phyloP scores from a whole-genome alignment of 1,139 yeast genomes.

The Protomyces inundatus region DNA sequence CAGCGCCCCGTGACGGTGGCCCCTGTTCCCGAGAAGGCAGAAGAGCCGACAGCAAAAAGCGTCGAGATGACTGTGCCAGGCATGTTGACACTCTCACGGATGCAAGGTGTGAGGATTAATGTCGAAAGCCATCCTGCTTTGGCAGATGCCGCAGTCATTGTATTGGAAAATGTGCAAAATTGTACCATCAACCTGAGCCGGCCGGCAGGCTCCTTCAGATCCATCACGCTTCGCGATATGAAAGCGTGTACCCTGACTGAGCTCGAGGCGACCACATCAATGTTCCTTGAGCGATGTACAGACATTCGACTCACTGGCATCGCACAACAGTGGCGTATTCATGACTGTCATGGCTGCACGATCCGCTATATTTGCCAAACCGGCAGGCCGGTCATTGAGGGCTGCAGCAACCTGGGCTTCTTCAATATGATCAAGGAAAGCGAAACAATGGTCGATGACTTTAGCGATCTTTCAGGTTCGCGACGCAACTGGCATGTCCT shows the following conservation, averaged over 20 bases:
- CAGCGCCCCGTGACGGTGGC: not conserved
- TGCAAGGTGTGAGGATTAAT: not conserved
- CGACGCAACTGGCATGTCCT: slow-evolving; percentile 16
- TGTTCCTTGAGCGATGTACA: slow-evolving; percentile 6
- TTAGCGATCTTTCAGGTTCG: slow-evolving; percentile 12
- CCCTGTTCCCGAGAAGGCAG: not conserved
- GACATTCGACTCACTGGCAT: not conserved
- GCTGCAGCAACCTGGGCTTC: slow-evolving; percentile 3
- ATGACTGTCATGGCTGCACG: not conserved
- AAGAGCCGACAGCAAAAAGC: not conserved
- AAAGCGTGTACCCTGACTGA: not conserved
- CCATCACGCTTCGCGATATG: slow-evolving; percentile 10
- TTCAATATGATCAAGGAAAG: not conserved
- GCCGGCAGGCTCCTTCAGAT: not conserved
- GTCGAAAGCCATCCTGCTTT: not conserved
- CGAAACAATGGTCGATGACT: slow-evolving; percentile 13
- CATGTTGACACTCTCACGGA: not conserved
- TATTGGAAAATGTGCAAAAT: not conserved
- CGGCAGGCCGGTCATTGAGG: slow-evolving; percentile 23
- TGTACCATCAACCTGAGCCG: not conserved
- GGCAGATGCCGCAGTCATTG: not conserved
- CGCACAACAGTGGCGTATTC: slow-evolving; percentile 19
- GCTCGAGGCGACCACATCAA: slow-evolving; percentile 1
- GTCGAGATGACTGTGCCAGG: slow-evolving; percentile 1
- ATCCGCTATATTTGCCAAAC: slow-evolving; percentile 7